These are phyloP conservation scores for Colletotrichum coccodes DNA, from an alignment of 2,329 filamentous ascomycete genomes.

Conservation along the genomic window DNA sequence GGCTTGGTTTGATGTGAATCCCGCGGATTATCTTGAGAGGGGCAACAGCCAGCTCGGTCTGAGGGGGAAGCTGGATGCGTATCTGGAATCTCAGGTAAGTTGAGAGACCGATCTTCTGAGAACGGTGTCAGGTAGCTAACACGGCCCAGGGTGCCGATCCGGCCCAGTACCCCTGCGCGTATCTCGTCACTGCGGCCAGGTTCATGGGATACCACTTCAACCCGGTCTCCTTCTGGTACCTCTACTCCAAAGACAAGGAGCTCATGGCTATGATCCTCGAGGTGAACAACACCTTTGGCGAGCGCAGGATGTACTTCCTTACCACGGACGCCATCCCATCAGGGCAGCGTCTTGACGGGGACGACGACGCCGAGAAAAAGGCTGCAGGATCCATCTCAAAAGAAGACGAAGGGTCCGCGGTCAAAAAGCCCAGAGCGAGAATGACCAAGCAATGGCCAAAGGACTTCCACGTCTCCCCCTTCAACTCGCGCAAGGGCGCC, in stretches of 20 bases:
- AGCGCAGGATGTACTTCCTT: constrained; percentile 74
- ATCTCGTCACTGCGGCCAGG: constrained; percentile 75
- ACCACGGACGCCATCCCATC: constrained; percentile 46
- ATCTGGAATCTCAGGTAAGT: constrained; percentile 66
- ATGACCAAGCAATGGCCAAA: constrained; percentile 70
- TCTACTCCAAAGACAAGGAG: constrained; percentile 69
- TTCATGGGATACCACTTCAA: constrained; percentile 80
- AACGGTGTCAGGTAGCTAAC: constrained; percentile 26
- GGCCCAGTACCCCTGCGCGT: constrained; percentile 71
- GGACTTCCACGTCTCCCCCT: constrained; percentile 81
- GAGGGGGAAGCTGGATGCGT: constrained; percentile 70
- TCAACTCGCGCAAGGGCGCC: constrained; percentile 70
- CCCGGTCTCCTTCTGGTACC: constrained; percentile 82
- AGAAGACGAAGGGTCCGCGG: constrained; percentile 33
- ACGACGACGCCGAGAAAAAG: not conserved
- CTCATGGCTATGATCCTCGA: constrained; percentile 76
- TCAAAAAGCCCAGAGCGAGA: constrained; percentile 28
- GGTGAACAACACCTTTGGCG: constrained; percentile 82
- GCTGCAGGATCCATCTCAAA: not conserved
- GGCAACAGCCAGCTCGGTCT: constrained; percentile 63
- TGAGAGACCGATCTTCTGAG: not conserved
- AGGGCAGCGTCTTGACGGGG: constrained; percentile 28
- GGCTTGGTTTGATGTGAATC: constrained; percentile 69
- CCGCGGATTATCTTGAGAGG: constrained; percentile 70
- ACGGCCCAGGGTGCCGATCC: constrained; percentile 64